phyloP scores from a whole-genome alignment of 768 basidiomycete species.

The Exsudoporus frostii region DNA sequence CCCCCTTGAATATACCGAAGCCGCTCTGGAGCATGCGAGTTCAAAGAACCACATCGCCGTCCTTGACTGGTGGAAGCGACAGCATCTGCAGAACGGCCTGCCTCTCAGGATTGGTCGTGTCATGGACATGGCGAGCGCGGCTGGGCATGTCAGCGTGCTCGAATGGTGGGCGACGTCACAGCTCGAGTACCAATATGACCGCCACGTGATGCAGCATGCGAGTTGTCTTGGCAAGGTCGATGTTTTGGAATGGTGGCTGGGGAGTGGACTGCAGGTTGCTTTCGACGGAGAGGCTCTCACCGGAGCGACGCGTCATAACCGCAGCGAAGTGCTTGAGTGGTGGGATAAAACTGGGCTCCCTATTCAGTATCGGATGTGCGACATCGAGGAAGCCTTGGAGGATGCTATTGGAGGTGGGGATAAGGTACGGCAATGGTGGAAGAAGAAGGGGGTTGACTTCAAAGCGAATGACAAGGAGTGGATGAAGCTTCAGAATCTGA shows the following conservation, averaged over 20 bases:
- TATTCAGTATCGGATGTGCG: slow-evolving; percentile 86
- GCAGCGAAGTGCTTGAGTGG: slow-evolving; percentile 82
- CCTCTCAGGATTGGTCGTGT: slow-evolving; percentile 79
- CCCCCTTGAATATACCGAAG: slow-evolving; percentile 72
- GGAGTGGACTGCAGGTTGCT: slow-evolving; percentile 69
- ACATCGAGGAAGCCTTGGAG: slow-evolving; percentile 88
- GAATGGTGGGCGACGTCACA: slow-evolving; percentile 86
- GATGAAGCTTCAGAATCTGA: slow-evolving; percentile 79
- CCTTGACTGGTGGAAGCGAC: slow-evolving; percentile 80
- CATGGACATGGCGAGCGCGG: slow-evolving; percentile 81
- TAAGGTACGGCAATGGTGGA: slow-evolving; percentile 78
- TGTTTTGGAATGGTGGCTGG: slow-evolving; percentile 81
- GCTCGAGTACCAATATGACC: slow-evolving; percentile 76
- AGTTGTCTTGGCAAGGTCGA: slow-evolving; percentile 78
- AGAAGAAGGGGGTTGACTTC: slow-evolving; percentile 75
- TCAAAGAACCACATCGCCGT: slow-evolving; percentile 73
- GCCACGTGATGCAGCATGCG: slow-evolving; percentile 71
- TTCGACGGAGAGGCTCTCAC: slow-evolving; percentile 80
- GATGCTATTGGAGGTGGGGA: slow-evolving; percentile 82
- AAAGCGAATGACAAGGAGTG: slow-evolving; percentile 83
- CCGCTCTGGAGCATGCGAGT: slow-evolving; percentile 76
- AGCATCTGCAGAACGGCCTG: slow-evolving; percentile 45
- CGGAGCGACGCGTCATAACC: slow-evolving; percentile 78
- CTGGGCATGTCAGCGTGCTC: slow-evolving; percentile 70
- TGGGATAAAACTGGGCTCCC: slow-evolving; percentile 79